Base-by-base conservation (phyloP, 75 land plant genomes). In the Chamaecyparis obtusa region DNA sequence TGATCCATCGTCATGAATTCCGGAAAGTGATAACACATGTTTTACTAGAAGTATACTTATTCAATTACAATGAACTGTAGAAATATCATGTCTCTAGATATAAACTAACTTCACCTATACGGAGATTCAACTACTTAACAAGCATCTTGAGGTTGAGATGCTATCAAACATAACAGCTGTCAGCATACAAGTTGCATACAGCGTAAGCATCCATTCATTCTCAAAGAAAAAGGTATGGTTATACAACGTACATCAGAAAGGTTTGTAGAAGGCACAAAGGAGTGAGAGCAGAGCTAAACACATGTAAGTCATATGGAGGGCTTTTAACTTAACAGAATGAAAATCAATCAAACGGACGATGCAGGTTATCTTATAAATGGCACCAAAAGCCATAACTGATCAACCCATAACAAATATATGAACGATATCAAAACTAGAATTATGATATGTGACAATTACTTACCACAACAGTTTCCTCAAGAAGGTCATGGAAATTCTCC, bases 391-490 rank as follows among this genome's bases (percentile, higher is more conserved):
- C 76, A 14, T 13, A 74, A 30, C 33, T 32, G 16, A 14, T 30
- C 37, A 13, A 33, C 9, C 71, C 71, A 24, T 8, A 27, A 32
- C 13, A 33, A 2, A 0, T 24, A 74, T 39, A 39, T 39, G 35
- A 74, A 74, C 36, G 0, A 21, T 19, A 57, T 57, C 64, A 57
- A 57, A 57, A 21, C 64, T 57, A 24, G n/a, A 64, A 64, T 64
- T 8, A 64, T 64, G 6, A 24, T 6, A 24, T 64, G 3, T 19
- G 33, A 21, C 9, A 78, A 21, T n/a, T 24, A 72, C 90, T 88
- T 89, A 96, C 98, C 93, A 94, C 95, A 78, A 96, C 94, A 84
- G 96, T 95, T 88, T 94, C 91, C 79, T 95, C 98, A 49, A 95
- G 89, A 64, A 91, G 84, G 69, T 94, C 91, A 21, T 87, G 84